Base-by-base conservation (phyloP, 306 rosid genomes). In the Malus asiatica region DNA sequence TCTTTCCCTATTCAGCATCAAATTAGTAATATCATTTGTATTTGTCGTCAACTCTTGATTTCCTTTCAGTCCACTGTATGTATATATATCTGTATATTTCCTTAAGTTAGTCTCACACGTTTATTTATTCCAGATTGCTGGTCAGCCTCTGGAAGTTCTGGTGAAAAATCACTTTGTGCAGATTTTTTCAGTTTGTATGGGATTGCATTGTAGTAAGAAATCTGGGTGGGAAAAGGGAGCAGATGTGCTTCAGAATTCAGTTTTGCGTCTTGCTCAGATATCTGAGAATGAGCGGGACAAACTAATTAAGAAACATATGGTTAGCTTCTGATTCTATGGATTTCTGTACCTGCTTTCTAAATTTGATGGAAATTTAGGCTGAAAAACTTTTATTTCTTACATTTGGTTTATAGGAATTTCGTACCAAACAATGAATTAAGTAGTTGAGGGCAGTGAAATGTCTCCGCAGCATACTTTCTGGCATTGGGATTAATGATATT, bases 241-340 rank as follows among this genome's bases (percentile, higher is more conserved):
- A 13, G 66, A 12, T 59, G 93, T 85, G 71, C 96, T 94, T 82
- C 97, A 89, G 86, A 86, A 88, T 86, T 89, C 89, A 40, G 77
- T 94, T 82, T 87, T 90, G 80, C 83, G 81, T 40, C 87, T 89
- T 81, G 94, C 91, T 72, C 87, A 79, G 81, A 87, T 94, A 76
- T 83, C 98, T 32, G 96, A 91, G 84, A 80, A 58, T 76, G 97
- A 90, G 77, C 87, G 96, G 53, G 98, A 94, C 84, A 79, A 79
- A 70, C 93, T 94, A 72, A 91, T 94, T 85, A 91, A 91, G 87
- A 85, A 83, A 83, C 89, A 94, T 80, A 84, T 91, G 98, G 98
- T 94, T 70, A 73, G 85, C 73, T 76, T 71, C 79, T 86, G 35
- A 58, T 63, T 30, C 46, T 62, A 45, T 78, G 55, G 18, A 64